Base-by-base conservation (phyloP, 1,139 yeast species). In the Candida gigantensis region DNA sequence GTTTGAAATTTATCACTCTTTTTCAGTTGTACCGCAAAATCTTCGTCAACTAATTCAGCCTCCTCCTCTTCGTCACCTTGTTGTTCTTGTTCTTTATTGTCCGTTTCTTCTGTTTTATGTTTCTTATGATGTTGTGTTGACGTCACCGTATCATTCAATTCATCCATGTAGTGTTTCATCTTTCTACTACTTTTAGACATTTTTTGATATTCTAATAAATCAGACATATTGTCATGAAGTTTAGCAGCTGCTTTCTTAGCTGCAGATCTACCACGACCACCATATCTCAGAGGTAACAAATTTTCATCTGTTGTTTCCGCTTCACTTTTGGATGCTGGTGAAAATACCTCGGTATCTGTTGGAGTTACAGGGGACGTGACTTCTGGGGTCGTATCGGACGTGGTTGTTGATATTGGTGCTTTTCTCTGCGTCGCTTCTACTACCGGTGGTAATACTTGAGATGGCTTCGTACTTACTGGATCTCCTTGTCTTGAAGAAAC, bases 221-320 rank as follows among this genome's bases (percentile, higher is more conserved):
- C 83, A 36, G 76, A 74, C 75, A 85, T 83, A 49, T 81, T 77
- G 15, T 72, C 72, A 47, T 82, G 90, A n/a, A 85, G 62, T 52
- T 79, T 81, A 39, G 65, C 65, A 0, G 81, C 80, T 0, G 94
- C 94, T 47, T 76, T 76, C 32, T 74, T 72, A 27, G 83, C 81
- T 1, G 94, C 94, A 14, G 79, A 62, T 34, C 76, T 52, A 5
- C 73, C 66, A 34, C 76, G 53, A 5, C 73, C 66, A 7, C 47
- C 41, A 21, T 36, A 36, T 16, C 43, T 35, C 2, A 36, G 12
- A 6, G 23, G n/a, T 9, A 20, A 6, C 8, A 4, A 9, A 4
- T 20, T 20, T 9, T 6, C 9, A 6, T 6, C 21, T 20, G 23
- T 20, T 20, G 23, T n/a, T 20, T 9, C 6, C n/a, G 19, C 19